Conservation (phyloP, 495 filamentous ascomycete genomes). For the Penicillium parvum region DNA sequence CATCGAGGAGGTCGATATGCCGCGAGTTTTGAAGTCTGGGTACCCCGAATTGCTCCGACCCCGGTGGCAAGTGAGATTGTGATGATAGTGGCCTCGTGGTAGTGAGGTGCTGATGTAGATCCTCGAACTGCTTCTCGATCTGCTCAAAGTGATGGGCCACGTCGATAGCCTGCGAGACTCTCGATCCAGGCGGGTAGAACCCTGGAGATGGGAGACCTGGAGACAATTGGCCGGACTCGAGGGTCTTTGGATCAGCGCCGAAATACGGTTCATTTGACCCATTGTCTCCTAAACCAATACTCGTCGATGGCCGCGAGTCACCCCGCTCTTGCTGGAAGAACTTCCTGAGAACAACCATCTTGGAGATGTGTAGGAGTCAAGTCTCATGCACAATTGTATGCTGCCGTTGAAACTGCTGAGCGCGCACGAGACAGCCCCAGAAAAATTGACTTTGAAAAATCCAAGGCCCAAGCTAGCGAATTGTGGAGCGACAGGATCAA, state of each 20-base stretch:
- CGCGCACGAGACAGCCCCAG: slow-evolving; percentile 2
- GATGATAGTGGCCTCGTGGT: slow-evolving; percentile 26
- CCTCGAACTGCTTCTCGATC: slow-evolving; percentile 41
- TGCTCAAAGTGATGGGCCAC: slow-evolving; percentile 33
- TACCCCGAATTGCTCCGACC: neutral
- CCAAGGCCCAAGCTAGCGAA: slow-evolving; percentile 11
- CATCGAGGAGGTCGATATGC: slow-evolving; percentile 43
- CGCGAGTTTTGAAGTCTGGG: slow-evolving; percentile 20
- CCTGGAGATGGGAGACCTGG: slow-evolving; percentile 10
- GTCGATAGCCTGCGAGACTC: slow-evolving; percentile 16
- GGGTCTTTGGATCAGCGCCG: slow-evolving; percentile 5
- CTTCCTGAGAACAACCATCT: slow-evolving; percentile 37
- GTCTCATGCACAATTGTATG: slow-evolving; percentile 4
- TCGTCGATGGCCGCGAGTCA: slow-evolving; percentile 10
- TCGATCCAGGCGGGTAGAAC: slow-evolving; percentile 14
- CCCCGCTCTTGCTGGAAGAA: slow-evolving; percentile 34
- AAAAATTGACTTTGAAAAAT: slow-evolving; percentile 7
- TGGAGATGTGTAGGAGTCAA: slow-evolving; percentile 4
- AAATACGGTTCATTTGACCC: slow-evolving; percentile 7
- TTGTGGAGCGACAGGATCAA: slow-evolving; percentile 16
- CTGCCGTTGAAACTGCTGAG: neutral
- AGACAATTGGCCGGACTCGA: slow-evolving; percentile 5
- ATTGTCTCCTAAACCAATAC: slow-evolving; percentile 4
- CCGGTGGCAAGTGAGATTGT: slow-evolving; percentile 20
- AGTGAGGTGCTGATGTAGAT: slow-evolving; percentile 34